These are phyloP conservation scores for Naumovozyma castellii DNA, from an alignment of 805 yeast species.

Conservation along the genomic window DNA sequence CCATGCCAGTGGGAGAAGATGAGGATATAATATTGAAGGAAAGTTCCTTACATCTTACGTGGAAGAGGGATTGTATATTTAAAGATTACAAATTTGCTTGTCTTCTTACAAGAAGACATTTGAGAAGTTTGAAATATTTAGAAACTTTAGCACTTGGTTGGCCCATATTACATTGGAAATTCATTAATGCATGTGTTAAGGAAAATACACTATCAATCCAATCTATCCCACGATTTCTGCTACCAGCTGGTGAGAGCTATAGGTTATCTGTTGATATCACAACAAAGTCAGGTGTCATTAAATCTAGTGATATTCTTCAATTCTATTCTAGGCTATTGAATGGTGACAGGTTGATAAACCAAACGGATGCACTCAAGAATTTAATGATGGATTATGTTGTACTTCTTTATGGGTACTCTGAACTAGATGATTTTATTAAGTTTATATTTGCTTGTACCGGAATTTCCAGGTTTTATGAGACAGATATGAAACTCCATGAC, in stretches of 20 bases:
- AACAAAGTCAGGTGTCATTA: conserved; percentile 25
- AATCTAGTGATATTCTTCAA: conserved; percentile 40
- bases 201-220: conserved; percentile 6
- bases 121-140: conserved; percentile 65
- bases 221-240: conserved; percentile 44
- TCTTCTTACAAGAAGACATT: conserved; percentile 46
- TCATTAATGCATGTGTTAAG: conserved; percentile 41
- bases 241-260: conserved; percentile 66
- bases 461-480: conserved; percentile 8
- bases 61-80: conserved; percentile 8
- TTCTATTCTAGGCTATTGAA: conserved; percentile 34
- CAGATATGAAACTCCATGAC: conserved; percentile 1
- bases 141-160: conserved; percentile 75
- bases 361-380: conserved; percentile 21
- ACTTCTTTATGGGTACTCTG: conserved; percentile 29
- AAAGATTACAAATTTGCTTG: conserved; percentile 47
- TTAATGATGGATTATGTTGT: conserved; percentile 29
- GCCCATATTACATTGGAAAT: conserved; percentile 65
- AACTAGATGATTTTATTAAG: conserved; percentile 18
- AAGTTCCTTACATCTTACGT: conserved; percentile 6
- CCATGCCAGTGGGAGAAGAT: conserved; percentile 4
- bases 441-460: conserved; percentile 22
- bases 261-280: conserved; percentile 22
- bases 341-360: conserved; percentile 31
- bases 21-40: neutral